These are phyloP conservation scores for Cladosporium oxysporum DNA, from an alignment of 2,329 filamentous ascomycete species.

Conservation along the genomic window DNA sequence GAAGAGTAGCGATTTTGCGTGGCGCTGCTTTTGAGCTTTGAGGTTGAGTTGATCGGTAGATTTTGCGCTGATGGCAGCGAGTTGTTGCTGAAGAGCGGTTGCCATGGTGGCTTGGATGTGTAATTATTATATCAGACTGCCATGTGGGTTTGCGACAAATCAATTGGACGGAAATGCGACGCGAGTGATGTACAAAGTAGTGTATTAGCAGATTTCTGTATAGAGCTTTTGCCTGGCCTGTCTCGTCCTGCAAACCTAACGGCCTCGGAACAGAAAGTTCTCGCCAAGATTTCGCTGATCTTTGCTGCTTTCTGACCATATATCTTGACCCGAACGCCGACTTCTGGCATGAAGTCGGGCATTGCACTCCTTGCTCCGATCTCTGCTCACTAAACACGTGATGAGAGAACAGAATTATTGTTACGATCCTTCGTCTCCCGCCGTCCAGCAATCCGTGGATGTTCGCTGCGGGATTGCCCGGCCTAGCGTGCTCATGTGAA, in stretches of 20 bases:
- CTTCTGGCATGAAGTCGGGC: not conserved
- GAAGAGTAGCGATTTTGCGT: conserved; percentile 94
- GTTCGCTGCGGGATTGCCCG: not conserved
- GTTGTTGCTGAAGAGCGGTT: conserved; percentile 86
- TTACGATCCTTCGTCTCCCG: no score
- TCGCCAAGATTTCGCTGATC: conserved; percentile 9
- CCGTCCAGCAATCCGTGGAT: not conserved
- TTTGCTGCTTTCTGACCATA: not conserved
- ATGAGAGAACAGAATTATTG: no score
- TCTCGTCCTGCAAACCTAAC: not conserved
- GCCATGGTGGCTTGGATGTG: conserved; percentile 57
- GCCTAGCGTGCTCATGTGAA: not conserved
- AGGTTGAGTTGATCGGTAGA: conserved; percentile 89
- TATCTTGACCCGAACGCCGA: conserved; percentile 11
- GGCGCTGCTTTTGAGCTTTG: conserved; percentile 86
- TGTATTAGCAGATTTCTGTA: not conserved
- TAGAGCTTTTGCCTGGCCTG: conserved; percentile 7
- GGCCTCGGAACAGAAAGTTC: conserved; percentile 12
- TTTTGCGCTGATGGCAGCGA: conserved; percentile 86
- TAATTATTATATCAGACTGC: conserved; percentile 12
- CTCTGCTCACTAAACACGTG: no score
- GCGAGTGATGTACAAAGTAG: not conserved
- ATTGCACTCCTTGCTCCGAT: not conserved
- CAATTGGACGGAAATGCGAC: not conserved
- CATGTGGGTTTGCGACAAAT: conserved; percentile 6